Evolutionary conservation across 2,329 filamentous ascomycete species (phyloP).

Genomic region (Calonectria montana): DNA sequence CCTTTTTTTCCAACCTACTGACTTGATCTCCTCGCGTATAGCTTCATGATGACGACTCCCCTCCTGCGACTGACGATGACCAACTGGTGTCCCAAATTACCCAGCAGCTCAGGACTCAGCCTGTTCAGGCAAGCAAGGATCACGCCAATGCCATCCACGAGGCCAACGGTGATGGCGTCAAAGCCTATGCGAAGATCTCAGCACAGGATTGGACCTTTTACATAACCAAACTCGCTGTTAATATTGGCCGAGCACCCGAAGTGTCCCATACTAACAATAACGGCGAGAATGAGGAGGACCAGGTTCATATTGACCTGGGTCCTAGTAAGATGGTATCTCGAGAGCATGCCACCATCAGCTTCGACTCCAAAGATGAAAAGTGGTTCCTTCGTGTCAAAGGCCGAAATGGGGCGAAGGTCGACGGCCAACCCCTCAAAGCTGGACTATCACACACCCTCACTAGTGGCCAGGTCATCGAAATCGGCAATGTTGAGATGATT

Average conservation of each 20-base stretch:
- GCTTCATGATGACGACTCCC: conserved; percentile 51
- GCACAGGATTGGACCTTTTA: conserved; percentile 89
- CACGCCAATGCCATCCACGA: conserved; percentile 74
- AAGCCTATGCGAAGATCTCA: conserved; percentile 85
- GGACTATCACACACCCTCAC: conserved; percentile 74
- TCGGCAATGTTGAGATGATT: conserved; percentile 97
- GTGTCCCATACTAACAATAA: conserved; percentile 49
- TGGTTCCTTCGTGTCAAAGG: conserved; percentile 93
- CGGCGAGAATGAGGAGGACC: conserved; percentile 58
- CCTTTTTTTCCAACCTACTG: conserved; percentile 25
- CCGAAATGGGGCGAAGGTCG: conserved; percentile 89
- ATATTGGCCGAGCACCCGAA: conserved; percentile 79
- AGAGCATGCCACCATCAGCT: conserved; percentile 80
- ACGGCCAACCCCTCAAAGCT: conserved; percentile 77
- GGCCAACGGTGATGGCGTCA: conserved; percentile 69
- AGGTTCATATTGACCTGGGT: conserved; percentile 88
- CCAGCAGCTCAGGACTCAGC: conserved; percentile 60
- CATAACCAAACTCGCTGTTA: conserved; percentile 78
- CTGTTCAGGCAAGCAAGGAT: conserved; percentile 70
- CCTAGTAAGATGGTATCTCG: conserved; percentile 86
- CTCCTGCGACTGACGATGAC: conserved; percentile 63
- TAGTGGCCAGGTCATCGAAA: conserved; percentile 92
- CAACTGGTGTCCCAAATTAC: conserved; percentile 67
- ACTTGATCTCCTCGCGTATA: conserved; percentile 37
- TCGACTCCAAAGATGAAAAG: conserved; percentile 73